Base-by-base conservation (phyloP, 192 early-diverging fungal genomes). In the Kickxella alabastrina region DNA sequence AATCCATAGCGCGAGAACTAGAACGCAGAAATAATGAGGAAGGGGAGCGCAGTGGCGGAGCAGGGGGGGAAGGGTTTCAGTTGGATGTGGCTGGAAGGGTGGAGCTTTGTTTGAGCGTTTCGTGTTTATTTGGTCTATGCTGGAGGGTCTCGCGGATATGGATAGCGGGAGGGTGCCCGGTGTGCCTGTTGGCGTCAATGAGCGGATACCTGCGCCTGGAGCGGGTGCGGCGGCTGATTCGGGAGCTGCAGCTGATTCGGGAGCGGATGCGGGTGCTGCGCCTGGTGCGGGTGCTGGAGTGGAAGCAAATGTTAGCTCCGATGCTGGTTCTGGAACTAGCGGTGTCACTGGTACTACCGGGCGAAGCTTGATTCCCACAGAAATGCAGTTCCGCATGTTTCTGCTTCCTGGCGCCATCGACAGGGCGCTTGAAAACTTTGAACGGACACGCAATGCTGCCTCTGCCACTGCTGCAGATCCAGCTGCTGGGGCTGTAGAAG, bases 331-430 rank as follows among this genome's bases (percentile, higher is more conserved):
- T n/a, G n/a, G n/a, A n/a, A n/a, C n/a, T n/a, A n/a, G n/a, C n/a
- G n/a, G n/a, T n/a, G n/a, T n/a, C n/a, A n/a, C n/a, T n/a, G n/a
- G n/a, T n/a, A n/a, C n/a, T n/a, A n/a, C n/a, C n/a, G n/a, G 28
- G 32, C 44, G 28, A 27, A 18, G 28, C 28, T 46, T 17, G 44
- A 46, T 9, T 31, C 28, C 29, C 10, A 23, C 37, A n/a, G 50
- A 25, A n/a, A 31, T 65, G 44, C 39, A 45, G 28, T 74, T 61
- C 37, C 70, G 63, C 32, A 54, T 74, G 59, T 74, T 74, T 34
- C 34, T 74, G 34, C 49, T 74, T 28, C 70, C 70, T 1, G 62
- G 59, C 1, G 63, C 70, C 3, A 74, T 74, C 14, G 70, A 74
- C 24, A 62, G 62, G 24, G 63, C 63, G 3, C 47, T 74, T 2